Base-by-base conservation (phyloP, 257 asterid species). In the Solanum paucissectum region DNA sequence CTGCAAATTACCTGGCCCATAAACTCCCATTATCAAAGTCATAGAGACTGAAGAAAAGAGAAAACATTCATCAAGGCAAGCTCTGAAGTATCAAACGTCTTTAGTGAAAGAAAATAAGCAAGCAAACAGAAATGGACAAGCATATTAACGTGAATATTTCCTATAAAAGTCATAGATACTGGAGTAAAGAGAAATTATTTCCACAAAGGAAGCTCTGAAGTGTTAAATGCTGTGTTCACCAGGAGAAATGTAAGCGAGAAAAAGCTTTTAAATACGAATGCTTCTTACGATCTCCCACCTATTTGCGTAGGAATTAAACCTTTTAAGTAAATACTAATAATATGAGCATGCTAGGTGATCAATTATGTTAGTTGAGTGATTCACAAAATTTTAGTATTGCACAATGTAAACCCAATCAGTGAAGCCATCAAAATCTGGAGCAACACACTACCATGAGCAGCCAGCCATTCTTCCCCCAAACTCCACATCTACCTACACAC, bases 11-110 rank as follows among this genome's bases (percentile, higher is more conserved):
- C 92, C 92, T 18, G 99, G 81, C 72, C 95, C 97, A 84, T 94
- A 94, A 87, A 95, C 86, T 84, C 96, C 98, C 87, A 92, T 87
- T 21, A 94, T 91, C 95, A 94, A 87, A 85, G 94, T 88, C 93
- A 93, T 79, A 49, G 92, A 92, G 18, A 88, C 98, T 93, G 95
- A 74, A 66, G 60, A 86, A 90, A 89, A 89, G 88, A 89, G 64
- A 88, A 71, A 79, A 33, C 34, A 75, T 46, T 40, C 58, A 32
- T 83, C 25, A 37, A 42, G 36, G 83, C 40, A 86, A 84, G 86
- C 83, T 52, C 32, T 25, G 86, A 86, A 71, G 74, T 58, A 36
- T 87, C 44, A 6, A 77, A 29, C 27, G 14, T 16, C 37, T 27
- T 9, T 79, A 79, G 38, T 79, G 64, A 20, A 27, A 79, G 66